phyloP scores from a whole-genome alignment of 2,329 filamentous ascomycete genomes.

The Pseudocercospora fijiensis region DNA sequence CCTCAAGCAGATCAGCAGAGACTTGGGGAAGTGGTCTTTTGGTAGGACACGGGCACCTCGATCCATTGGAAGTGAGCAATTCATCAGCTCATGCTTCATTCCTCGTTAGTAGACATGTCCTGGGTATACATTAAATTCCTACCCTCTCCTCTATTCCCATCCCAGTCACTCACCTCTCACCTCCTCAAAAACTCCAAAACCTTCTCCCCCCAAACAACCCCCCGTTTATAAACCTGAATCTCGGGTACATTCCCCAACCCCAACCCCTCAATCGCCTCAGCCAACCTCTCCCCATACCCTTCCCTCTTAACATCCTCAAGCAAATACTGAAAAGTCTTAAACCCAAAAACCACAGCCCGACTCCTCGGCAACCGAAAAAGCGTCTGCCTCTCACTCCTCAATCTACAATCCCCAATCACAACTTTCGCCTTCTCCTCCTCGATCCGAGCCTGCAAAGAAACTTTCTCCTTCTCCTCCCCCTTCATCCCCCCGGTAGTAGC shows the following conservation, averaged over 20 bases:
- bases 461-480: neutral
- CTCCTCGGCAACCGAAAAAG: slow-evolving; percentile 58
- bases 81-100: too few relatives aligned
- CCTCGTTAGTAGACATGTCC: too few relatives aligned
- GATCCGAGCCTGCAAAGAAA: slow-evolving; percentile 30
- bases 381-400: slow-evolving; percentile 62
- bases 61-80: too few relatives aligned
- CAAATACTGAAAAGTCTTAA: slow-evolving; percentile 63
- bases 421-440: slow-evolving; percentile 34
- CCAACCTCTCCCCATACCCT: slow-evolving; percentile 55
- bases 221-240: slow-evolving; percentile 60
- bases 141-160: too few relatives aligned
- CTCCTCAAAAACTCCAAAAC: slow-evolving; percentile 51
- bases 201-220: slow-evolving; percentile 56
- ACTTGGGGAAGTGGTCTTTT: too few relatives aligned
- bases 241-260: slow-evolving; percentile 56
- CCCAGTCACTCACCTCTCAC: too few relatives aligned
- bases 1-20: too few relatives aligned
- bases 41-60: too few relatives aligned
- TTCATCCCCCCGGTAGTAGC: slow-evolving; percentile 15
- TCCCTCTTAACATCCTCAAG: slow-evolving; percentile 57
- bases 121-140: too few relatives aligned
- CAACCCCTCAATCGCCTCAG: slow-evolving; percentile 60
- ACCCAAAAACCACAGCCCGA: slow-evolving; percentile 58
- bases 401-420: slow-evolving; percentile 43